Base-by-base conservation (phyloP, 2,329 filamentous ascomycete genomes). In the Colletotrichum tropicale region DNA sequence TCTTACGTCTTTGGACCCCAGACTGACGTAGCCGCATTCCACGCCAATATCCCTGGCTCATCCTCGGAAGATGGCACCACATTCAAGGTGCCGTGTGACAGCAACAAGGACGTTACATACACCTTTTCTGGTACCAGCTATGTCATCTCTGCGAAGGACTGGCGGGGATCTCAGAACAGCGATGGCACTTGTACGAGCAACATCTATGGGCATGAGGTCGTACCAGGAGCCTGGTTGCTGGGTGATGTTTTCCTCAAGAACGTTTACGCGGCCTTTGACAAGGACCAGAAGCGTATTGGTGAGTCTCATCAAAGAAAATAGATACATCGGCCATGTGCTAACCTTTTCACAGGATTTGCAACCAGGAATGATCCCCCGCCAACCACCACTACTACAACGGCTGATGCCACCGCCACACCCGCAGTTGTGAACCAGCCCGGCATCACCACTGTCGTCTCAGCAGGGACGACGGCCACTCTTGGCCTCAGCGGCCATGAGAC, bases 181-280 rank as follows among this genome's bases (percentile, higher is more conserved):
- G 81, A 85, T n/a, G 88, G 87, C 32, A 83, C 83, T 32, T 94
- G 92, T 81, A 89, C 91, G 21, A 96, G 94, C 82, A 96, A 94
- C 79, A 91, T 98, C 43, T 93, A 95, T 69, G 94, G 94, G 3
- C 89, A 92, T 30, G 90, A 93, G 81, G 91, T 94, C 16, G 92
- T 95, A 62, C 85, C 88, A 1, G 88, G 87, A 79, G 80, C 92
- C 32, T 98, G 95, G 95, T 88, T 98, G n/a, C 84, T 98, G 1
- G 96, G 96, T 3, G 95, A 96, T 78, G 91, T 94, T 1, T 98
- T 98, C 80, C 85, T 98, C 76, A 98, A 98, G 86, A 98, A 98
- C 79, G 95, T 98, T 18, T 98, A 98, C 82, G 88, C 92, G 2
- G 93, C 97, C 28, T 98, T 98, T 82, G 96, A 98, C 82, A 91